A percentile compares a stretch with the other conserved stretches of the same genome.
Evolutionary conservation across 306 rosid species (phyloP).

Genomic region (Ziziphus jujuba): DNA sequence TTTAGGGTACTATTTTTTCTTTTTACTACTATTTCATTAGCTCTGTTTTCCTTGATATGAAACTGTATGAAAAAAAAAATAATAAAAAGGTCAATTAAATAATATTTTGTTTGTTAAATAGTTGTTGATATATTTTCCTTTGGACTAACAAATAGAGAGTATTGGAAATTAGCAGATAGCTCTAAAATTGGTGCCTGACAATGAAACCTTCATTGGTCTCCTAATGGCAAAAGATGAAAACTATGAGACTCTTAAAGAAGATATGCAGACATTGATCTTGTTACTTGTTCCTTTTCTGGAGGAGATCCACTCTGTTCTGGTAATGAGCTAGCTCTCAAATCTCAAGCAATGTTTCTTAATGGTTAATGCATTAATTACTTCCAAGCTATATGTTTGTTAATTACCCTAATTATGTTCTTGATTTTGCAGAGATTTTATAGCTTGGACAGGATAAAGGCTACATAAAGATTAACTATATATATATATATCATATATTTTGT

Average conservation of each 20-base stretch:
- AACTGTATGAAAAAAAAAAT: no score
- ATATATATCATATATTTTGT: background rate
- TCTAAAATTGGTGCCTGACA: conserved; percentile 72
- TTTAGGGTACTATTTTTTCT: conserved; percentile 48
- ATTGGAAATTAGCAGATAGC: conserved; percentile 59
- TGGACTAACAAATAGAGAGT: conserved; percentile 19
- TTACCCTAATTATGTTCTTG: background rate
- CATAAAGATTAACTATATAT: conserved; percentile 24
- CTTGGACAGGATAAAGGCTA: conserved; percentile 66
- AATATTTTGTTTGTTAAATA: no score
- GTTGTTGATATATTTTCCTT: background rate
- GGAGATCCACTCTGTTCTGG: conserved; percentile 64
- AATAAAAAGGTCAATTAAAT: no score
- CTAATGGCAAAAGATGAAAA: conserved; percentile 62
- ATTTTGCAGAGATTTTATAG: conserved; percentile 53
- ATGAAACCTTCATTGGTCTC: conserved; percentile 48
- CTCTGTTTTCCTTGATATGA: no score
- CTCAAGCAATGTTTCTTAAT: no score
- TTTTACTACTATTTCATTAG: background rate
- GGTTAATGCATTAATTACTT: no score
- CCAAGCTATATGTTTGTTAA: no score
- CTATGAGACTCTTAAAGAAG: conserved; percentile 53
- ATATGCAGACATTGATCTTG: conserved; percentile 56
- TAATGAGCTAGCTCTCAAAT: conserved; percentile 24
- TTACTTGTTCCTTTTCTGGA: conserved; percentile 70